Percentiles rank a stretch among this genome's conserved stretches.
Evolutionary conservation across 1,284 basidiomycete species (phyloP).

Genomic region (Earliella scabrosa): DNA sequence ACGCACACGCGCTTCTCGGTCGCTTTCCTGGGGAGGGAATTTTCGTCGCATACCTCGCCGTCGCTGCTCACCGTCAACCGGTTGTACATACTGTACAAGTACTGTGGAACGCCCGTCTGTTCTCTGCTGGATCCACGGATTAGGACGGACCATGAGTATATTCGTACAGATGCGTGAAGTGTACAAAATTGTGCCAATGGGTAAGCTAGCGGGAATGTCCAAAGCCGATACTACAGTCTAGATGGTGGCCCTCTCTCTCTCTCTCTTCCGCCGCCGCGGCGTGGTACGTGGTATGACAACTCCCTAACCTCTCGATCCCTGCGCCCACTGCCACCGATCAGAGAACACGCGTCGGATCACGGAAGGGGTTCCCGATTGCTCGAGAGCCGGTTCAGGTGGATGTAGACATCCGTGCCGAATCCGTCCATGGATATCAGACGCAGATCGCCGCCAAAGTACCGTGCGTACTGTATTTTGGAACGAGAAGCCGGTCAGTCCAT

Average conservation of each 20-base stretch:
- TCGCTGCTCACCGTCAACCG: no score
- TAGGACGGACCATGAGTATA: conserved; percentile 3
- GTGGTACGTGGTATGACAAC: not conserved
- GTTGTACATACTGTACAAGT: no score
- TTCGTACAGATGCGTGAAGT: conserved; percentile 10
- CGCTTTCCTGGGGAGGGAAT: no score
- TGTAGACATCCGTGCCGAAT: conserved; percentile 91
- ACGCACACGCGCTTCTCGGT: not conserved
- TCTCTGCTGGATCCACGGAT: not conserved
- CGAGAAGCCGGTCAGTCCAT: not conserved
- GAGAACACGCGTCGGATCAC: conserved; percentile 27
- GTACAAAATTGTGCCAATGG: not conserved
- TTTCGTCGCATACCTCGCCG: no score
- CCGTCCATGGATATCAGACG: conserved; percentile 98
- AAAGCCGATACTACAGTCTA: not conserved
- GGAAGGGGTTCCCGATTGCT: conserved; percentile 80
- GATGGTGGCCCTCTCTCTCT: no score
- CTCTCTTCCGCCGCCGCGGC: not conserved
- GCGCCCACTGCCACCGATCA: not conserved
- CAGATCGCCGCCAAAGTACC: conserved; percentile 98
- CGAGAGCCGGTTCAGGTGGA: conserved; percentile 87
- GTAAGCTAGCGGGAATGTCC: not conserved
- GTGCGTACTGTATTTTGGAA: conserved; percentile 70
- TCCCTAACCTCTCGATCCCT: no score
- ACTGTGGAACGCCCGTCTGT: no score